phyloP scores from a whole-genome alignment of 1,139 yeast species.

The Sugiyamaella novakii region DNA sequence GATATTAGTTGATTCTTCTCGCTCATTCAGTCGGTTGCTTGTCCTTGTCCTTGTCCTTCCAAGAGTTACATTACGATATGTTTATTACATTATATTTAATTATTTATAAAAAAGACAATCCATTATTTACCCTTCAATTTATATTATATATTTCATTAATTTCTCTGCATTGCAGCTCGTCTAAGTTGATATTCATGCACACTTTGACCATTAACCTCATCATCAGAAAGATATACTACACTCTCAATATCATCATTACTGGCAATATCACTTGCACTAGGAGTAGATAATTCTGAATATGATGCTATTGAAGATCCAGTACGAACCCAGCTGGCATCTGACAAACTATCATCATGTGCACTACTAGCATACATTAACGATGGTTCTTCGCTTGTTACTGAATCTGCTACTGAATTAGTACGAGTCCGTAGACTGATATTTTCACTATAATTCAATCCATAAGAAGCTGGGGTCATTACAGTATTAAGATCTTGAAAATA shows the following conservation, averaged over 20 bases:
- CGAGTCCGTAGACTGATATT: conserved; percentile 21
- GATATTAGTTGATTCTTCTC: no score
- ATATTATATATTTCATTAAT: conserved; percentile 9
- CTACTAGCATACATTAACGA: conserved; percentile 22
- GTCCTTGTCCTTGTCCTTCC: no score
- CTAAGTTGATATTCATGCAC: conserved; percentile 17
- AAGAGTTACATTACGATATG: no score
- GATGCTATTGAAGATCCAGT: conserved; percentile 28
- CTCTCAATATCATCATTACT: conserved; percentile 27
- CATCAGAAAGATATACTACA: conserved; percentile 25
- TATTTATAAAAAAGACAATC: no score
- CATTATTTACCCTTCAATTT: conserved; percentile 3
- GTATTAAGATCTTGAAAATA: conserved; percentile 22
- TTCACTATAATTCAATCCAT: conserved; percentile 10
- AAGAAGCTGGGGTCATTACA: conserved; percentile 11
- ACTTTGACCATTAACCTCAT: conserved; percentile 20
- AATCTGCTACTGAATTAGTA: conserved; percentile 18
- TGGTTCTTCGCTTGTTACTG: conserved; percentile 23
- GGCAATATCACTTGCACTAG: conserved; percentile 26
- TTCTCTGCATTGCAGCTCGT: conserved; percentile 18
- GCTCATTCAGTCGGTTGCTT: no score
- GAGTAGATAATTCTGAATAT: conserved; percentile 31
- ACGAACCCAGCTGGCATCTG: conserved; percentile 30
- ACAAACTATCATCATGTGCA: conserved; percentile 17
- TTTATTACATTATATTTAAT: no score